Base-by-base conservation (phyloP, 306 rosid species). In the Prunus kanzakura region DNA sequence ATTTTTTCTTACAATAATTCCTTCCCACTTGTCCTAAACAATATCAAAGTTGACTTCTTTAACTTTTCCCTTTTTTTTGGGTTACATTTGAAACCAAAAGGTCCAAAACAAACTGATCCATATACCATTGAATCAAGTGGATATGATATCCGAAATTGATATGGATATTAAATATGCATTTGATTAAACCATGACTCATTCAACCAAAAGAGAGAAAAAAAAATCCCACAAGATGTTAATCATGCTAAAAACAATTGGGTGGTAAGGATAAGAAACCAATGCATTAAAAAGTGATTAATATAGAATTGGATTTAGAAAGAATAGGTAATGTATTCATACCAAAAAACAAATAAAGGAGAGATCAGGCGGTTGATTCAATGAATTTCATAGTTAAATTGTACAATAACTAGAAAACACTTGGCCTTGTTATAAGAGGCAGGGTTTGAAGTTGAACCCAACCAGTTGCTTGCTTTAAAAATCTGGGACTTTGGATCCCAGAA, bases 341-440 rank as follows among this genome's bases (percentile, higher is more conserved):
- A 43, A 43, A 55, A 22, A 3, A 58, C 58, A 23, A 38, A 45
- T 8, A 23, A 25, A 22, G 25, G 32, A 20, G 8, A 22, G 19
- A 57, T 23, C 9, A 6, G 50, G 25, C 50, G n/a, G 50, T 58
- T 43, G 29, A 25, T 73, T 50, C 32, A 27, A 57, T 73, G 67
- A 60, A 72, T 72, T 55, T 72, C 76, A 41, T 22, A 20, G 23
- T 63, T 30, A 63, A 60, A 25, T 60, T 43, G 77, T 25, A 30
- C 4, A 23, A 60, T 43, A 43, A 60, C 30, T 45, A 60, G 45
- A 60, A 23, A 60, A 45, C 43, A 20, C 25, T 25, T 25, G 68
- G 45, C 6, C 69, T 6, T 45, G 6, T 45, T 60, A 23, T 15
- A 73, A 30, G 22, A 9, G 69, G 13, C 32, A 71, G 19, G 20